Percentiles rank a stretch among this genome's conserved stretches.
These are phyloP conservation scores for Skeletonema costatum DNA, from an alignment of 108 stramenopile genomes.

Conservation along the genomic window DNA sequence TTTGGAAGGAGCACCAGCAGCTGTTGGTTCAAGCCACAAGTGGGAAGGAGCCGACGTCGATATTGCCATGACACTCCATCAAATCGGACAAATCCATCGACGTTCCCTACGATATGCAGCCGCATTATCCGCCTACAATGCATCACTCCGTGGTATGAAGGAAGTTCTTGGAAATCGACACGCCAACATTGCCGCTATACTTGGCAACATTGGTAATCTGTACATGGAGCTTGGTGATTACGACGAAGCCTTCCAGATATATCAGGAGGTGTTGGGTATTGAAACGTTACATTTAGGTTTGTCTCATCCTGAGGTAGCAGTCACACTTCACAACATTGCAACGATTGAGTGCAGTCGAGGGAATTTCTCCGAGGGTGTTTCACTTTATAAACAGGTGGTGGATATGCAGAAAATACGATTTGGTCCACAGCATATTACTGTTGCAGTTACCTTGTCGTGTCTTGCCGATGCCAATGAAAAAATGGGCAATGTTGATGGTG, in stretches of 20 bases:
- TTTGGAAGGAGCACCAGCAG: background rate
- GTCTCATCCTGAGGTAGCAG: constrained; percentile 85
- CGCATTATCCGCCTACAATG: constrained; percentile 75
- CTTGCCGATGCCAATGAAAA: constrained; percentile 88
- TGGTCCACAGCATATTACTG: constrained; percentile 65
- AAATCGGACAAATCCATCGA: constrained; percentile 78
- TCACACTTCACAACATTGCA: constrained; percentile 88
- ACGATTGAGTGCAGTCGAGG: constrained; percentile 88
- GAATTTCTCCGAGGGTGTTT: constrained; percentile 67
- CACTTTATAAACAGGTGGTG: constrained; percentile 73
- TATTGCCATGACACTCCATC: constrained; percentile 80
- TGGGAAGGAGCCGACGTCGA: constrained; percentile 62
- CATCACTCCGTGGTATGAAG: constrained; percentile 84
- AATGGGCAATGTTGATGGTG: constrained; percentile 56
- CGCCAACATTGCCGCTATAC: constrained; percentile 78
- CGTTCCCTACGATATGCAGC: constrained; percentile 53
- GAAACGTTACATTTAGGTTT: constrained; percentile 84
- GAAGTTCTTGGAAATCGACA: constrained; percentile 67
- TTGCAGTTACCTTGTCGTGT: constrained; percentile 70
- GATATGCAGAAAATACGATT: constrained; percentile 77
- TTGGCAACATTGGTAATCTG: constrained; percentile 87
- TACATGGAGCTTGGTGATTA: constrained; percentile 86
- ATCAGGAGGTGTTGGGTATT: constrained; percentile 86
- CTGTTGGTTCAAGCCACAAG: background rate
- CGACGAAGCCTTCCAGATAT: constrained; percentile 79